Evolutionary conservation across 768 basidiomycete genomes (phyloP).

Genomic region (Neoboletus subvelutipes): DNA sequence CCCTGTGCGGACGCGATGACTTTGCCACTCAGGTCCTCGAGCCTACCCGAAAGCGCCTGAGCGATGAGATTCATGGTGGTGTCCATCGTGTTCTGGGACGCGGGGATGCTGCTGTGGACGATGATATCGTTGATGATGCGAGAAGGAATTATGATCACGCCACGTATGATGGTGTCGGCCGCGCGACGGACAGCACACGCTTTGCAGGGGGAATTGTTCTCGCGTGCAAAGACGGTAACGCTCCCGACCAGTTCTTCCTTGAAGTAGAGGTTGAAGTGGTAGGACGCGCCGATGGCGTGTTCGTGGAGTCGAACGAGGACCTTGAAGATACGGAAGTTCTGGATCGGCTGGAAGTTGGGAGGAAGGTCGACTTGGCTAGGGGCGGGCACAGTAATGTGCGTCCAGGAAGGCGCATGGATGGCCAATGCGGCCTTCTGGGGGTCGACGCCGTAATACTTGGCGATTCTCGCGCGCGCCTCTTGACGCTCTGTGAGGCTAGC

Average conservation of each 20-base stretch:
- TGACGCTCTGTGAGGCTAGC: constrained; percentile 14
- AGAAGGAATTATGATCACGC: constrained; percentile 25
- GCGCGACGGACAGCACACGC: constrained; percentile 26
- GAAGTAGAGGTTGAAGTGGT: constrained; percentile 23
- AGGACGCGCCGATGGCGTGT: constrained; percentile 25
- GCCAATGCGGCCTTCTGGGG: constrained; percentile 11
- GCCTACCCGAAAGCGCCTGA: constrained; percentile 13
- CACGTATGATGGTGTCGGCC: constrained; percentile 17
- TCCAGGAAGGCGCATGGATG: constrained; percentile 9
- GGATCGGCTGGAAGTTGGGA: constrained; percentile 14
- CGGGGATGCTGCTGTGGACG: constrained; percentile 5
- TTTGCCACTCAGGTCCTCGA: constrained; percentile 16
- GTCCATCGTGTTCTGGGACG: constrained; percentile 11
- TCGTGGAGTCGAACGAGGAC: constrained; percentile 27
- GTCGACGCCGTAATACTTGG: constrained; percentile 26
- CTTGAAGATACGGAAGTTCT: constrained; percentile 26
- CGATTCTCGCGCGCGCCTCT: constrained; percentile 21
- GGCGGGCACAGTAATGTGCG: constrained; percentile 18
- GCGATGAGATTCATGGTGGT: constrained; percentile 14
- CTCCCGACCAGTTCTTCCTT: constrained; percentile 20
- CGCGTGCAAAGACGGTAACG: constrained; percentile 26
- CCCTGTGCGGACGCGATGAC: constrained; percentile 21
- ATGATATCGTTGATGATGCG: constrained; percentile 24
- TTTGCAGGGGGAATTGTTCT: constrained; percentile 23
- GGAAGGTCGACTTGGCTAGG: constrained; percentile 11